A percentile compares a stretch with the other conserved stretches of the same genome.
phyloP scores from a whole-genome alignment of 2,329 filamentous ascomycete species.

The Aspergillus fischeri region DNA sequence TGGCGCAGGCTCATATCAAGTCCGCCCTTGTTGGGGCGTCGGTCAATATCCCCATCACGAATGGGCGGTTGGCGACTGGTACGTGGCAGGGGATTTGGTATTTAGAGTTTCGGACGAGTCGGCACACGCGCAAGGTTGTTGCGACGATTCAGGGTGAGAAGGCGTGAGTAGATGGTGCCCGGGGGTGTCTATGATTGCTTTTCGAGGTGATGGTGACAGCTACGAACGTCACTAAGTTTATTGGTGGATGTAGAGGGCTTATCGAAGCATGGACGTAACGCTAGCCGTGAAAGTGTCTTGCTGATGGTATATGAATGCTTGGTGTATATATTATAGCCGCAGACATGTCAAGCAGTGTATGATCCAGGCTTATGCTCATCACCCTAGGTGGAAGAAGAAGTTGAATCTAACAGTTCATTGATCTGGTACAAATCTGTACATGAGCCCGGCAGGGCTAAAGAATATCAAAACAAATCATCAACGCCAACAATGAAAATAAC shows the following conservation, averaged over 20 bases:
- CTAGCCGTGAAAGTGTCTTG: neutral
- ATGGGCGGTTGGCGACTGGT: constrained; percentile 69
- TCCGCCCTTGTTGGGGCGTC: constrained; percentile 83
- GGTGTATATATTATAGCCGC: neutral
- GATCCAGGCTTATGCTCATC: neutral
- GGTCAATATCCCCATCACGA: constrained; percentile 82
- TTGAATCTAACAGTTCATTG: constrained; percentile 27
- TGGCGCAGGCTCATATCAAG: constrained; percentile 77
- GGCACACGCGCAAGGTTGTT: constrained; percentile 76
- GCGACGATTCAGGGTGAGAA: constrained; percentile 92
- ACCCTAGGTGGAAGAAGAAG: neutral
- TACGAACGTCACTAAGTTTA: neutral
- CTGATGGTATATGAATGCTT: neutral
- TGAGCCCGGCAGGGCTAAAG: constrained; percentile 22
- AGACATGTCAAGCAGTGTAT: neutral
- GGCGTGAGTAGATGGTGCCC: constrained; percentile 24
- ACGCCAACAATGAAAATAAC: constrained; percentile 32
- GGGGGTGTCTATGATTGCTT: constrained; percentile 14
- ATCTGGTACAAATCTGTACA: constrained; percentile 35
- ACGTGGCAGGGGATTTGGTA: constrained; percentile 80
- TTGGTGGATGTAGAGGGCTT: neutral
- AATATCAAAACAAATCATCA: constrained; percentile 28
- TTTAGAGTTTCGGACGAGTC: constrained; percentile 75
- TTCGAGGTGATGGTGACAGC: neutral
- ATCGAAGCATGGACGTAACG: neutral